Evolutionary conservation across 2,329 filamentous ascomycete species (phyloP).

Genomic region (Myriangium duriaei): DNA sequence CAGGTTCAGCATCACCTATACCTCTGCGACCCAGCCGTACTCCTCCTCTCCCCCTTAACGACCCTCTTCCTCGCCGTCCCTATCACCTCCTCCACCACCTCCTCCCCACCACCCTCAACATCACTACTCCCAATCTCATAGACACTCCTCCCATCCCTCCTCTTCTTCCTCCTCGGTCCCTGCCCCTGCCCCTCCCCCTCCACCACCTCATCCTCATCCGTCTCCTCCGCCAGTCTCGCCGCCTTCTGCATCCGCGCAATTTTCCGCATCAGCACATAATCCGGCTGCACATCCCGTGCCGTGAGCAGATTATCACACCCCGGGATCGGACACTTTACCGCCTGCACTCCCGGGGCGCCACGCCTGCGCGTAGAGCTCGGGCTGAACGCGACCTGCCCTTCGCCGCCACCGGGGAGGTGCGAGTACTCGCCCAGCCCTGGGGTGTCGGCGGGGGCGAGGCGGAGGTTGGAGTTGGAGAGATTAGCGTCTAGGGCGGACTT

Average conservation of each 20-base stretch:
- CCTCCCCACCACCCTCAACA: constrained; percentile 14
- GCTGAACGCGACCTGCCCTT: constrained; percentile 9
- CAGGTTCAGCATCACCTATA: no score
- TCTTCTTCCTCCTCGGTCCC: constrained; percentile 15
- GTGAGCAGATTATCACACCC: constrained; percentile 48
- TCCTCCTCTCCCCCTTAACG: no score
- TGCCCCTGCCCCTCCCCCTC: constrained; percentile 31
- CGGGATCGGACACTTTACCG: constrained; percentile 48
- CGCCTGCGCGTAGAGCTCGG: constrained; percentile 5
- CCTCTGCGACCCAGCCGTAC: no score
- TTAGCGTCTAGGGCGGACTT: constrained; percentile 49
- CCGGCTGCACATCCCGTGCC: constrained; percentile 42
- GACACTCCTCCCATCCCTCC: constrained; percentile 14
- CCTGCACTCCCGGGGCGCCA: constrained; percentile 14
- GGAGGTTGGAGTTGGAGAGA: constrained; percentile 20
- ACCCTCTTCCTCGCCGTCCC: not conserved
- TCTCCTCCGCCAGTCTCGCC: constrained; percentile 33
- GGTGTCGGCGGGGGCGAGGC: not conserved
- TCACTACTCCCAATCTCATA: constrained; percentile 19
- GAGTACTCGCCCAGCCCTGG: constrained; percentile 11
- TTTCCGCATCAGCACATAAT: constrained; percentile 44
- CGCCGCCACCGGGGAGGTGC: constrained; percentile 11
- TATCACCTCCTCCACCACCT: constrained; percentile 10
- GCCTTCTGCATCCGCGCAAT: constrained; percentile 43
- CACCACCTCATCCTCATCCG: constrained; percentile 28